These are phyloP conservation scores for Ceratobasidium theobromae DNA, from an alignment of 1,284 basidiomycete genomes.

Conservation along the genomic window DNA sequence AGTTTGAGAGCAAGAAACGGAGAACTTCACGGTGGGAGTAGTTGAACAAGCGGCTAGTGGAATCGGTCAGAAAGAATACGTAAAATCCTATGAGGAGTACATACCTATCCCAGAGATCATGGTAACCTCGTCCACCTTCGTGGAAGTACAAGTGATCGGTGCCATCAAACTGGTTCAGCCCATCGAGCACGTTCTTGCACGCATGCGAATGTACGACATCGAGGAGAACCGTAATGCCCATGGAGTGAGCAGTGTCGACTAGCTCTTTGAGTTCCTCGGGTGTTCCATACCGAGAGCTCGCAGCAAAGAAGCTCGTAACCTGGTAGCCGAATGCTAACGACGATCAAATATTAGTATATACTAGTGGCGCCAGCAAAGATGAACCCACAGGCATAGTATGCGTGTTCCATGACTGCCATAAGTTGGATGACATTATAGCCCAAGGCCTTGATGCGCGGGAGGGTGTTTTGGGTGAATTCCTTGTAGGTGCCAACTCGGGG, in stretches of 20 bases:
- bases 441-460: slow-evolving; percentile 85
- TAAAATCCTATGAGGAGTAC: background rate
- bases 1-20: slow-evolving; percentile 91
- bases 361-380: background rate
- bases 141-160: slow-evolving; percentile 98
- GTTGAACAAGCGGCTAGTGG: slow-evolving; percentile 80
- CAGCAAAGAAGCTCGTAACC: slow-evolving; percentile 97
- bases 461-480: slow-evolving; percentile 84
- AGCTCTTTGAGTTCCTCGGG: slow-evolving; percentile 96
- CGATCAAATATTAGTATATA: slow-evolving; percentile 17
- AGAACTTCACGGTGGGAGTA: slow-evolving; percentile 93
- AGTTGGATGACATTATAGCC: slow-evolving; percentile 98
- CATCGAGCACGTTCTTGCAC: slow-evolving; percentile 96
- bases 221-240: slow-evolving; percentile 91
- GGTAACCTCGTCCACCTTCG: slow-evolving; percentile 83
- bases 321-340: slow-evolving; percentile 91
- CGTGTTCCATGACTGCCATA: slow-evolving; percentile 98
- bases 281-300: slow-evolving; percentile 89
- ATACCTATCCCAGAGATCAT: slow-evolving; percentile 89
- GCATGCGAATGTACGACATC: slow-evolving; percentile 99
- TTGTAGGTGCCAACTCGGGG: slow-evolving; percentile 89
- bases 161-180: slow-evolving; percentile 94
- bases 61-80: background rate
- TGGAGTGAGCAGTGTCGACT: slow-evolving; percentile 89
- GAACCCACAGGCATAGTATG: slow-evolving; percentile 91